Evolutionary conservation across 2,329 filamentous ascomycete species (phyloP), one percentile per base, ranked within the genome.

Genomic region (Nemania serpens): DNA sequence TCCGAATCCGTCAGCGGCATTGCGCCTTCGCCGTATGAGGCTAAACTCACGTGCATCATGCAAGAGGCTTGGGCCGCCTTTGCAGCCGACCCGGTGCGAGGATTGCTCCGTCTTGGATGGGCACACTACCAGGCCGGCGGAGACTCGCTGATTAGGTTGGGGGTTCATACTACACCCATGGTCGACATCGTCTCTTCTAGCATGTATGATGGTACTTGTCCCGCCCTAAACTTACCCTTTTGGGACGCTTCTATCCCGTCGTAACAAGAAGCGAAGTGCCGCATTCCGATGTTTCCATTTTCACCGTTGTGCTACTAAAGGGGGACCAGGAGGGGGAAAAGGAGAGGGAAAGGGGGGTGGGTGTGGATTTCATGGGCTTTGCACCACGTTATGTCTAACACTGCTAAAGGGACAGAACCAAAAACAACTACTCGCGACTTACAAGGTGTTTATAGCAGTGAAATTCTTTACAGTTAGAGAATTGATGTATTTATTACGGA

Each of bases 31-130:
- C 25, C 42, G 15, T 1, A 13, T 47, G 58, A 60, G 22, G 34
- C 18, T 10, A 7, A 36, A 17, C 52, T 60, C 33, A 43, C 18
- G 34, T 6, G 42, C 11, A 29, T 56, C 25, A 60, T 60, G 58
- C 58, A 60, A 29, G 22, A 22, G 12, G 52, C 52, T 25, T 60
- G 58, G 58, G 53, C 46, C 7, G 51, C 45, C n/a, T 60, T 60
- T 41, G 51, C 58, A 13, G 46, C 58, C 7, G 58, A 55, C 33
- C 52, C 52, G 1, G 41, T 7, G 1, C 37, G 57, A 25, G 57
- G 57, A 20, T 37, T 59, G 39, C 50, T 4, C n/a, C 20, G 2
- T 17, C 41, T 60, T 15, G 46, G 58, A 17, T 60, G 58, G 58
- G 47, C 58, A 20, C 37, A n/a, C 29, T 60, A 60, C 18, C 46